Evolutionary conservation across 169 alveolate genomes (phyloP), one percentile per base, ranked within the genome.

Genomic region (Eimeria praecox): DNA sequence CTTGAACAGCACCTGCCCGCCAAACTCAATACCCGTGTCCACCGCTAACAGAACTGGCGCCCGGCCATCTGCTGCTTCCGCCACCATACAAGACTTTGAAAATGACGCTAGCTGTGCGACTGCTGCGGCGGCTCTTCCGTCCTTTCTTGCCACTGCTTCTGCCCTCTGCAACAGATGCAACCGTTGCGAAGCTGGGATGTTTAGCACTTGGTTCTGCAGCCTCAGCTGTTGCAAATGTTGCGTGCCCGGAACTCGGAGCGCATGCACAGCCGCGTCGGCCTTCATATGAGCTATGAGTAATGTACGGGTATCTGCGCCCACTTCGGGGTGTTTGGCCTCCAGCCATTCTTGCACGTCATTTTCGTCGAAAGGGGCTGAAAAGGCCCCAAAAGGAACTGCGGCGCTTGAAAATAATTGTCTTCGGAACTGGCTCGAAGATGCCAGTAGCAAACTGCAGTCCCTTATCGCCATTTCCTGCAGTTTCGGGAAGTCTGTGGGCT

Each of bases 21-120:
- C 49, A 30, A 87, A 59, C 62, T 33, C 38, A 8, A 87, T 59
- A 18, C 93, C 93, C 33, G 93, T 87, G 64, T 87, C 93, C 10
- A 87, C 93, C 56, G 93, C 93, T n/a, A 87, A 30, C 93, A 87
- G 42, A n/a, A 87, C 93, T 3, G 93, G 93, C 59, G 82, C 64
- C 24, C 93, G 93, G 33, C 93, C 93, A 30, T 87, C 93, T 30
- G 93, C 93, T 35, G 93, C 93, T 83, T 87, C 93, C 64, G 42
- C 49, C 40, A 56, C 93, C 93, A 42, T 59, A 87, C 93, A 87
- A 14, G 93, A 87, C 42, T 87, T 59, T 52, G 93, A 33, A 30
- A 59, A 87, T 3, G 93, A 62, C 16, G 93, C 93, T 42, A 87
- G 62, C 52, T 56, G 83, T 33, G 93, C 93, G 2, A 87, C 83